These are phyloP conservation scores for Spinacia oleracea DNA, from an alignment of 179 eudicot species.

Conservation along the genomic window DNA sequence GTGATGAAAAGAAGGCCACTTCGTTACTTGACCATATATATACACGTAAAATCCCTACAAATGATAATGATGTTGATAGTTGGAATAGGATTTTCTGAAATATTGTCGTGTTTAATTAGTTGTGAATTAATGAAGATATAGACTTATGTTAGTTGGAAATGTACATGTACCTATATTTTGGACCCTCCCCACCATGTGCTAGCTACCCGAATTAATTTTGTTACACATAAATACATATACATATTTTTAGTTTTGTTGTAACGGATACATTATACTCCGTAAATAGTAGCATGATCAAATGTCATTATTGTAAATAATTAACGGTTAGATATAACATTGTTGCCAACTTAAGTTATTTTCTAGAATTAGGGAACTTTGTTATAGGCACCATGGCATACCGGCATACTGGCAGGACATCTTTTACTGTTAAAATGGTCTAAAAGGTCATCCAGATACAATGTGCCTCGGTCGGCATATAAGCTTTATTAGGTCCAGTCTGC, in stretches of 20 bases:
- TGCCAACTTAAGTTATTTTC: background rate
- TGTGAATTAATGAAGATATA: constrained; percentile 8
- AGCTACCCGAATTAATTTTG: constrained; percentile 1
- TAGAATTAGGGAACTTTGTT: constrained; percentile 7
- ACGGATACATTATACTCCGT: background rate
- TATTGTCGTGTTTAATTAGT: background rate
- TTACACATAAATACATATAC: background rate
- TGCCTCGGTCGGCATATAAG: too few species aligned
- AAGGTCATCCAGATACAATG: too few species aligned
- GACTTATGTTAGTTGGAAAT: constrained; percentile 16
- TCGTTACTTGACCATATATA: too few species aligned
- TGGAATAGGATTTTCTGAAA: background rate
- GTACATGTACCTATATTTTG: background rate
- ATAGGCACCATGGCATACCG: too few species aligned
- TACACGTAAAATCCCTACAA: too few species aligned
- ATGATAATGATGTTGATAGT: background rate
- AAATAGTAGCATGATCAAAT: background rate
- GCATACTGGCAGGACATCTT: too few species aligned
- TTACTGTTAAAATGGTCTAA: too few species aligned
- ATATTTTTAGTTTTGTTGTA: background rate
- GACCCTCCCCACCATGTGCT: constrained; percentile 21
- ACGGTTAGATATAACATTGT: background rate
- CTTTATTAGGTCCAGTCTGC: too few species aligned
- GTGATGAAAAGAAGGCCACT: background rate
- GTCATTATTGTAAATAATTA: background rate